Evolutionary conservation across 78 protist species (phyloP), one percentile per base, ranked within the genome.

Genomic region (Chrysochromulina parva): DNA sequence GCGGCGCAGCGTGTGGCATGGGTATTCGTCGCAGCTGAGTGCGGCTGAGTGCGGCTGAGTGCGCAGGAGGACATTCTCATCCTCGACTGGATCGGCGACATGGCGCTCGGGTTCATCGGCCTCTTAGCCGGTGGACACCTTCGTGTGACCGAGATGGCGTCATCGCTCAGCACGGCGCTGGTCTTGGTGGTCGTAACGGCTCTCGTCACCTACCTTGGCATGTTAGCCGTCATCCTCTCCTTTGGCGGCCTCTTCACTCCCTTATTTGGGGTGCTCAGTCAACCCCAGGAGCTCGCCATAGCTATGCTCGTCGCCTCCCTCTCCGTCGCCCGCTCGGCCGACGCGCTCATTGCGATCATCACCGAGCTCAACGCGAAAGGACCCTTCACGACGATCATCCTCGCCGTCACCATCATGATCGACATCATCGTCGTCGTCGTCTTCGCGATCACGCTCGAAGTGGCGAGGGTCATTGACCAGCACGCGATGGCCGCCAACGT

Each of bases 51-150:
- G 38, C 38, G 38, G 38, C 38, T 38, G 38, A 38, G 38, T 38
- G 38, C 38, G 38, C 38, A 38, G 38, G 38, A 38, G 38, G 38
- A 38, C 38, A 38, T 38, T 38, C 38, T 38, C 38, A 38, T 38
- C 38, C 38, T 38, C 38, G 38, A 38, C 38, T 38, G 38, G 38
- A 38, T 38, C 38, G 38, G 38, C 38, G 38, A 38, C 38, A 38
- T 38, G 38, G 76, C 76, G 19, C 76, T 67, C 48, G 76, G 76
- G 10, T 67, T n/a, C 76, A 67, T 67, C 76, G 76, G 76, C 76
- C 28, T 67, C 50, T 10, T 50, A 0, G 76, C 76, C 6, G 76
- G 76, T 0, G 76, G 50, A 38, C 24, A 67, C 50, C 13, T 67
- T 4, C 28, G 28, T 50, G 10, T 67, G n/a, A 7, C 24, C 24